Percentiles rank a stretch among this genome's conserved stretches.
Evolutionary conservation across 805 yeast species (phyloP).

Genomic region (Kodamaea jinghongensis): DNA sequence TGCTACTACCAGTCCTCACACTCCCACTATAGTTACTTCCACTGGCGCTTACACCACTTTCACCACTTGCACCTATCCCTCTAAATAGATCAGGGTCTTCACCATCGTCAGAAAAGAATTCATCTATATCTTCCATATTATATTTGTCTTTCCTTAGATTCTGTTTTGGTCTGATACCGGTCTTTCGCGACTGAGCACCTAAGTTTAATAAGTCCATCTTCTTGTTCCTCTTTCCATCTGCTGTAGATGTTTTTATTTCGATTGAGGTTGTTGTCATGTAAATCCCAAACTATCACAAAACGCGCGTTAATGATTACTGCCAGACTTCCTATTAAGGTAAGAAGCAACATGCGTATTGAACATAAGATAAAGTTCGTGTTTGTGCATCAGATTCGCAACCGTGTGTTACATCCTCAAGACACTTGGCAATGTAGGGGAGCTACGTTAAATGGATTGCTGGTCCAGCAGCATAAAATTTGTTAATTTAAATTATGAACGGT

Average conservation of each 20-base stretch:
- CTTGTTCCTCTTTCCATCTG: neutral
- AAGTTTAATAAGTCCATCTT: constrained; percentile 41
- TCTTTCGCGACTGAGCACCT: constrained; percentile 66
- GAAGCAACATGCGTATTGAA: neutral
- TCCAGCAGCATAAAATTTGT: too few species aligned
- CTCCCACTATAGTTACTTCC: constrained; percentile 10
- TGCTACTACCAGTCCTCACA: constrained; percentile 5
- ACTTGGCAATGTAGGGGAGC: too few species aligned
- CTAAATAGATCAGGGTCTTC: neutral
- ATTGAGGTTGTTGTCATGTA: too few species aligned
- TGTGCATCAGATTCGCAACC: neutral
- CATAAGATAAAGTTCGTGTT: neutral
- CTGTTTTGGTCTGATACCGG: constrained; percentile 52
- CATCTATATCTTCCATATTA: constrained; percentile 68
- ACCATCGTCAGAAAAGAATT: constrained; percentile 58
- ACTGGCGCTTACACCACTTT: constrained; percentile 4
- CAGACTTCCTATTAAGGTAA: neutral
- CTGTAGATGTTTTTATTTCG: too few species aligned
- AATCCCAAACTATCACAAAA: neutral
- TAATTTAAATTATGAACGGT: too few species aligned
- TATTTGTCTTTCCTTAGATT: constrained; percentile 53
- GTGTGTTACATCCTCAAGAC: too few species aligned
- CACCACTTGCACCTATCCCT: constrained; percentile 2
- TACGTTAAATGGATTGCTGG: too few species aligned
- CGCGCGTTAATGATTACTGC: neutral